Base-by-base conservation (phyloP, 2,329 filamentous ascomycete species). In the Fusarium virguliforme region DNA sequence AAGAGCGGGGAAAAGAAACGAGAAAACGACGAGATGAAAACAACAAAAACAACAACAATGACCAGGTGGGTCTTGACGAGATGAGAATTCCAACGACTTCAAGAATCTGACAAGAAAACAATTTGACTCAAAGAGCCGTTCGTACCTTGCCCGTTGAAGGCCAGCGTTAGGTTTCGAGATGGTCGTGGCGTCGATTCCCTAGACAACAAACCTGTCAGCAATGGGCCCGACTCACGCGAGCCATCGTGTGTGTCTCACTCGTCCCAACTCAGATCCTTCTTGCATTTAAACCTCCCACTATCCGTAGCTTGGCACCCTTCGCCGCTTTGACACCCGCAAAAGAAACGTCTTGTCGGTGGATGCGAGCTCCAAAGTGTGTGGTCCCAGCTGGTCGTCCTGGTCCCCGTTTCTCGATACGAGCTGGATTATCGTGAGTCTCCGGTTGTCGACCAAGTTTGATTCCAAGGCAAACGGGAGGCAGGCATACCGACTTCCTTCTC, bases 221-320 rank as follows among this genome's bases (percentile, higher is more conserved):
- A 61, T 37, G 12, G 41, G 40, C 57, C 54, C 54, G 40, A 62
- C 56, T 68, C 60, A 58, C 53, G 67, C 54, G 56, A 68, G 60
- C 46, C 62, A 71, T 75, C 62, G 46, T 54, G 55, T 60, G 43
- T 73, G 70, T 68, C 71, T 73, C 68, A 73, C 71, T 60, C 43
- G 50, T 62, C 63, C 64, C 24, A 58, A 61, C 65, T 62, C 46
- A 60, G 65, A 64, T 68, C 55, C 62, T 56, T 58, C 55, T 73
- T 67, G 51, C 62, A 58, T 55, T 38, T 43, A 56, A 60, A 24
- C 60, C 37, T 56, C 50, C 62, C 53, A 64, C 48, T 67, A 30
- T 50, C 43, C 43, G 43, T 50, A 62, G 41, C 60, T 69, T 48
- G 63, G 40, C 62, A 59, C 62, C 9, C 54, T 59, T 67, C 30